Conservation (phyloP, 306 rosid genomes). For the Comarum palustre region DNA sequence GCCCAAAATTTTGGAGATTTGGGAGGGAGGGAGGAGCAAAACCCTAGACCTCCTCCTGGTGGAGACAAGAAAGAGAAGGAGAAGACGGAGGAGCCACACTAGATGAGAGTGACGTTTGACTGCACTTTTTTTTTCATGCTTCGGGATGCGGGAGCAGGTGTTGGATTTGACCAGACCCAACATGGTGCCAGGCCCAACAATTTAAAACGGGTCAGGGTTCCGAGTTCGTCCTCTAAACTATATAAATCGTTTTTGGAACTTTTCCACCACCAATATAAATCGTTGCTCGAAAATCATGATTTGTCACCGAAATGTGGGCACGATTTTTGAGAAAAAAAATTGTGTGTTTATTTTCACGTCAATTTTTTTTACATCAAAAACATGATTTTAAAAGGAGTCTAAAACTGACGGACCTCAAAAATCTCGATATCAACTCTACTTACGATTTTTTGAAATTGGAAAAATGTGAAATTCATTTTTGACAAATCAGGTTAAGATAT, state of each 20-base stretch:
- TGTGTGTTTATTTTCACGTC: no score
- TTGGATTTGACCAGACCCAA: neutral
- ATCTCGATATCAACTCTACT: no score
- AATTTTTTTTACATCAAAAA: no score
- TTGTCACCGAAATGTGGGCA: neutral
- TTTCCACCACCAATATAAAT: neutral
- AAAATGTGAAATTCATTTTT: no score
- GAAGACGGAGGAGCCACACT: neutral
- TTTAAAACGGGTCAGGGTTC: no score
- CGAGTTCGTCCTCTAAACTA: no score
- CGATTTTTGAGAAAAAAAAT: neutral
- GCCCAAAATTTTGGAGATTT: slow-evolving; percentile 13
- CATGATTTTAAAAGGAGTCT: no score
- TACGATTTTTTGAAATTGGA: no score
- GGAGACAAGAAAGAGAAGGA: slow-evolving; percentile 1
- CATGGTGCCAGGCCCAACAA: neutral
- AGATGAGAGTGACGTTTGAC: slow-evolving; percentile 38
- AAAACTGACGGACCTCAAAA: no score
- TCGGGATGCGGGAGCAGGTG: neutral
- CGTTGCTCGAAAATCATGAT: neutral
- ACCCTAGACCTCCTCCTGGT: slow-evolving; percentile 21
- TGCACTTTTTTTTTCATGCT: neutral
- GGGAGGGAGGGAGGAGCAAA: slow-evolving; percentile 20
- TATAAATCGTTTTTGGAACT: neutral
- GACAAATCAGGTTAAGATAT: no score